A percentile compares a stretch with the other conserved stretches of the same genome.
These are phyloP conservation scores for Calonectria pseudoturangicola DNA, from an alignment of 2,329 filamentous ascomycete genomes.

Conservation along the genomic window DNA sequence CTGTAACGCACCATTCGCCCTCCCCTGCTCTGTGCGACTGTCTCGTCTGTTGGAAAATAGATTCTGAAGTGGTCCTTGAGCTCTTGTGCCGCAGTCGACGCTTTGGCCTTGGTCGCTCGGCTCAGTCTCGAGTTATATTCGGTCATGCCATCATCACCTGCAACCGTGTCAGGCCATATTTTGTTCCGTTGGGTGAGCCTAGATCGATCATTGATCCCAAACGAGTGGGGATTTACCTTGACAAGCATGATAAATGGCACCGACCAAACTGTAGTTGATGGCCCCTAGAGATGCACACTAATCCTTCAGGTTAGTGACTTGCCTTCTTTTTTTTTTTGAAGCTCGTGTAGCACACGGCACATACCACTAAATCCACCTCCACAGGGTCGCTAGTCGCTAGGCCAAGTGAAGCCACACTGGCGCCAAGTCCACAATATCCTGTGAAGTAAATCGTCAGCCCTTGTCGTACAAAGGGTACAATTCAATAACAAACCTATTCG, in stretches of 20 bases:
- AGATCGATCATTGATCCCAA: slow-evolving; percentile 43
- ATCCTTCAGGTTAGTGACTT: slow-evolving; percentile 45
- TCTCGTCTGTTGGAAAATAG: slow-evolving; percentile 87
- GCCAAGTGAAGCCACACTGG: slow-evolving; percentile 78
- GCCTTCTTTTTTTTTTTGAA: slow-evolving; percentile 24
- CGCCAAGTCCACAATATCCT: slow-evolving; percentile 86
- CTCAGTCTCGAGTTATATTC: slow-evolving; percentile 65
- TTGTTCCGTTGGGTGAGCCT: slow-evolving; percentile 38
- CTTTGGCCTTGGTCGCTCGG: slow-evolving; percentile 52
- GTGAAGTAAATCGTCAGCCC: slow-evolving; percentile 48
- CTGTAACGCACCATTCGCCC: slow-evolving; percentile 69
- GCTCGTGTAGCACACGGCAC: slow-evolving; percentile 55
- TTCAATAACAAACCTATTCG: slow-evolving; percentile 56
- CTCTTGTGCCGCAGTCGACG: slow-evolving; percentile 46
- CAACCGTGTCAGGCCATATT: slow-evolving; percentile 36
- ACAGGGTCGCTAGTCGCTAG: slow-evolving; percentile 73
- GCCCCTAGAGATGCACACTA: slow-evolving; percentile 88
- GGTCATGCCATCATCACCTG: slow-evolving; percentile 63
- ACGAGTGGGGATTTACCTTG: slow-evolving; percentile 65
- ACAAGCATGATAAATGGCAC: slow-evolving; percentile 72
- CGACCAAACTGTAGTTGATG: slow-evolving; percentile 80
- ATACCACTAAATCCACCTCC: slow-evolving; percentile 83
- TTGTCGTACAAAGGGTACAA: slow-evolving; percentile 39
- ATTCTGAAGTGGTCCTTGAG: slow-evolving; percentile 77
- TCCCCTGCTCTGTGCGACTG: slow-evolving; percentile 79